Base-by-base conservation (phyloP, 768 basidiomycete species). In the Suillus ampliporus region DNA sequence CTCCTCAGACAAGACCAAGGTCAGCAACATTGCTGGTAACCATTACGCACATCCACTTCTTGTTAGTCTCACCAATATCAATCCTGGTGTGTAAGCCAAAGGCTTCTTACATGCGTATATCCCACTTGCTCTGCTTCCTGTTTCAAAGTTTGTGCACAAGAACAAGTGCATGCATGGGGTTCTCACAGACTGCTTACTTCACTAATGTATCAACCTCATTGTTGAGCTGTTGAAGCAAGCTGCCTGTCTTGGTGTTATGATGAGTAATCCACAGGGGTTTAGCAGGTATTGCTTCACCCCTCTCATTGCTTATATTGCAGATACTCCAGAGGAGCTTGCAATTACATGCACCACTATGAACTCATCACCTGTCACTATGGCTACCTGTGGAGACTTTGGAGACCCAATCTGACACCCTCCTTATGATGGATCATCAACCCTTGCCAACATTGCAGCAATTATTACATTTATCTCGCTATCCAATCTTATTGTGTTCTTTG, bases 1-100 rank as follows among this genome's bases (percentile, higher is more conserved):
- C 3, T 71, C 72, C 21, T 75, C 71, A 0, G 75, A 78, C 62
- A 78, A 77, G 61, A 76, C 77, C 11, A 68, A 69, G 63, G 46
- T 63, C 5, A 60, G 58, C 11, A 43, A 43, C 13, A 44, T 63
- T 17, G 47, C 41, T 9, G 58, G 63, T 19, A 58, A 68, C 11
- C 5, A 13, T 9, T 41, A 57, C 15, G 40, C 65, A 2, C 65
- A 68, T 37, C 66, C 62, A 0, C 26, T 70, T 1, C 50, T 70
- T 0, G 53, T 70, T 1, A 59, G 61, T 19, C 61, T 70, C 1
- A 56, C 65, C 1, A 69, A 68, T 21, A 67, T 69, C 1, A 5
- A 63, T 11, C 7, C 54, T 13, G 10, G 31, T 0, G 64, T 69
- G 34, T 47, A 43, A 0, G 61, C 59, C 57, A 72, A 74, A 48